A percentile compares a stretch with the other conserved stretches of the same genome.
phyloP scores from a whole-genome alignment of 768 basidiomycete species.

The Auricularia sp. region DNA sequence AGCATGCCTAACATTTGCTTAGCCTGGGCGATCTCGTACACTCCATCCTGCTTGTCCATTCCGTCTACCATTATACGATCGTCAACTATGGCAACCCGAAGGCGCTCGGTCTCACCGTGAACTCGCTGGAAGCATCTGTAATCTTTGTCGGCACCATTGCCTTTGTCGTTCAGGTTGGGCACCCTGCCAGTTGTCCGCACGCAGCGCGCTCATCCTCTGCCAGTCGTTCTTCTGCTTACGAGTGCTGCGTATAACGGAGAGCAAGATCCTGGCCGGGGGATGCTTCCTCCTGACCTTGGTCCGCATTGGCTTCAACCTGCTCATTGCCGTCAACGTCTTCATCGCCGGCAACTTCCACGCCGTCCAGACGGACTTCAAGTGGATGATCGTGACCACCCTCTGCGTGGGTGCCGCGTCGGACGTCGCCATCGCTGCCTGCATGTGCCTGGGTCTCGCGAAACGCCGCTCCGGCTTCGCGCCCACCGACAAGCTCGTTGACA shows the following conservation, averaged over 20 bases:
- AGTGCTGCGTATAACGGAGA: neutral
- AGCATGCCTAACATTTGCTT: neutral
- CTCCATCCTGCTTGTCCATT: neutral
- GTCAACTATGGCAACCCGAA: neutral
- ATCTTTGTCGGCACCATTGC: neutral
- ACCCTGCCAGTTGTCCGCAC: neutral
- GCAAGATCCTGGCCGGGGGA: neutral
- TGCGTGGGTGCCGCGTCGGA: neutral
- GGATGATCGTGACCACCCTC: neutral
- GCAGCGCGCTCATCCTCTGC: neutral
- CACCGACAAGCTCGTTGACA: neutral
- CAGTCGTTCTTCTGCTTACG: neutral
- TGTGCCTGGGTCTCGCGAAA: neutral
- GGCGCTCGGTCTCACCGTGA: neutral
- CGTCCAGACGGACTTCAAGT: neutral
- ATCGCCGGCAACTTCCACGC: neutral
- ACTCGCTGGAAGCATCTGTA: neutral
- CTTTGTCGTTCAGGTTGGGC: neutral
- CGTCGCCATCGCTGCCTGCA: neutral
- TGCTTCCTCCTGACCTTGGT: neutral
- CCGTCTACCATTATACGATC: neutral
- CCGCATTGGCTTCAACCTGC: neutral
- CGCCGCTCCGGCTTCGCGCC: neutral
- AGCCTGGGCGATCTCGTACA: neutral
- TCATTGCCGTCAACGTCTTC: neutral